Base-by-base conservation (phyloP, 1,284 basidiomycete genomes). In the Ceratobasidium sp. region DNA sequence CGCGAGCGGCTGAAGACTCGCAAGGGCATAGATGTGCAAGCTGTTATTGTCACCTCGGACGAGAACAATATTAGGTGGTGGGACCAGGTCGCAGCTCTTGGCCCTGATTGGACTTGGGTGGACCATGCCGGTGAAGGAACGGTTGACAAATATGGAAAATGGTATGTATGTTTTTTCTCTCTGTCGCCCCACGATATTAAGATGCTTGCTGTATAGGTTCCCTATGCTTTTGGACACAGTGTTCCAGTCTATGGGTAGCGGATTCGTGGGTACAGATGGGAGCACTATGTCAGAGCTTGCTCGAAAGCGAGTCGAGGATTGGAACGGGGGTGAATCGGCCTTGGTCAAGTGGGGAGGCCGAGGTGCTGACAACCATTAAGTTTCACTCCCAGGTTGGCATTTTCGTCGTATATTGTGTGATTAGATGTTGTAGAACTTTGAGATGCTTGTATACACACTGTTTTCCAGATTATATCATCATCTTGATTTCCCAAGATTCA, bases 231-330 rank as follows among this genome's bases (percentile, higher is more conserved):
- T 91, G 70, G 89, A 91, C 75, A 87, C 88, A 3, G 85, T 85
- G 4, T 85, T 90, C 70, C 88, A 91, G 73, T 87, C 87, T 0
- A 78, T 80, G 32, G 89, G 85, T 15, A 75, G 80, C 8, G 88
- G 87, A 2, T 88, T 91, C 75, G 84, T 91, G 10, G 90, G 88
- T 3, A 91, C 88, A 3, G 83, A 87, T 70, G 77, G 80, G 50
- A 89, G 87, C 45, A 91, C 90, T 3, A 90, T 90, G 84, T 86
- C 86, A 4, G 78, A 85, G 43, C 74, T 91, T n/a, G 87, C 88
- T 2, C 81, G 81, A 56, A 81, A 86, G 12, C 81, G 89, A 25
- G 86, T 89, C 25, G 79, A 86, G 72, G 83, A 85, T n/a, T 90
- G 89, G 89, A 80, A 82, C 1, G 80, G 81, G 55, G 89, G 88